phyloP scores from a whole-genome alignment of 2,329 filamentous ascomycete genomes.

The Sclerotinia borealis region DNA sequence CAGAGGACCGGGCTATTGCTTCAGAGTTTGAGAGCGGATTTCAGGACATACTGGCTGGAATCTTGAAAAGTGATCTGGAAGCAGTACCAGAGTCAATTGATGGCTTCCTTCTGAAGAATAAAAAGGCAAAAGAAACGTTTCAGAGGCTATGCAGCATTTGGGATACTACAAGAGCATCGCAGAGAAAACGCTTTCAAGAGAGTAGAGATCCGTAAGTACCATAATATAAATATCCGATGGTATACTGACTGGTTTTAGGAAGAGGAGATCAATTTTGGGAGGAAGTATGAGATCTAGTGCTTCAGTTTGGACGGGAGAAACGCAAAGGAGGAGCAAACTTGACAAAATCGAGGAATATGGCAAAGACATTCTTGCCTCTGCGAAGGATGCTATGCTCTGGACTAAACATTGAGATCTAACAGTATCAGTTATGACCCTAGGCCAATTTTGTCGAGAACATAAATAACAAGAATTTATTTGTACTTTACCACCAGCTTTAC shows the following conservation, averaged over 20 bases:
- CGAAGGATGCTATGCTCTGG: neutral
- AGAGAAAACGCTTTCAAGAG: neutral
- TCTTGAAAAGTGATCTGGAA: neutral
- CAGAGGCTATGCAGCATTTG: neutral
- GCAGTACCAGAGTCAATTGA: neutral
- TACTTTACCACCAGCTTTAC: too few relatives aligned
- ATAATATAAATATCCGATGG: neutral
- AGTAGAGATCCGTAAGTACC: neutral
- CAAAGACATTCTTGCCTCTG: neutral
- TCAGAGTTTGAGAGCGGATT: neutral
- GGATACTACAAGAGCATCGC: neutral
- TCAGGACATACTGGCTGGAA: neutral
- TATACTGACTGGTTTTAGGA: neutral
- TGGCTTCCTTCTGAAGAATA: neutral
- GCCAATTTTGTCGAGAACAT: too few relatives aligned
- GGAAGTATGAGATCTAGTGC: neutral
- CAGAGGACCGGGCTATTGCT: neutral
- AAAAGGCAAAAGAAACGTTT: neutral
- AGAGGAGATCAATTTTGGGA: neutral
- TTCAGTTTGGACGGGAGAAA: neutral
- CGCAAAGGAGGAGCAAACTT: neutral
- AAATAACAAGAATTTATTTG: too few relatives aligned
- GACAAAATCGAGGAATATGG: slow-evolving; percentile 1
- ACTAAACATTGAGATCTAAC: neutral
- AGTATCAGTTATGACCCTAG: too few relatives aligned